phyloP scores from a whole-genome alignment of 2,329 filamentous ascomycete genomes.

The Helminthosporium solani region DNA sequence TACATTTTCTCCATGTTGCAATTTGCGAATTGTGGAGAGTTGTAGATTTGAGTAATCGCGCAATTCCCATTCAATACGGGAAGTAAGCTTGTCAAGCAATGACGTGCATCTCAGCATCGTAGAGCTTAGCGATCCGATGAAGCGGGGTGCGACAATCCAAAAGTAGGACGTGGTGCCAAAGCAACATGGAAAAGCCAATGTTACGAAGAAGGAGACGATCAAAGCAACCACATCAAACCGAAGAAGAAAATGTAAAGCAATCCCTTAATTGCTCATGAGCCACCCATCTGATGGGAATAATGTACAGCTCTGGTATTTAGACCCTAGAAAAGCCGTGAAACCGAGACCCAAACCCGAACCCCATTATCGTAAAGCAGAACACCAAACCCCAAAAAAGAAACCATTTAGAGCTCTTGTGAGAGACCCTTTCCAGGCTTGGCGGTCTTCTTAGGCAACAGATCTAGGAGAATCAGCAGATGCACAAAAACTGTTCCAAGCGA shows the following conservation, averaged over 20 bases:
- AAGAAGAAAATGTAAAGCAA: slow-evolving; percentile 29
- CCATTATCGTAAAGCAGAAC: slow-evolving; percentile 71
- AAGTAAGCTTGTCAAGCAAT: too few species aligned
- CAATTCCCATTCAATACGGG: too few species aligned
- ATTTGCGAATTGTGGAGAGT: too few species aligned
- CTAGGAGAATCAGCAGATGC: slow-evolving; percentile 56
- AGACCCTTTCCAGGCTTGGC: slow-evolving; percentile 88
- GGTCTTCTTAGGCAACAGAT: slow-evolving; percentile 99
- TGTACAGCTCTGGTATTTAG: slow-evolving; percentile 60
- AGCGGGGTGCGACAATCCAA: neutral
- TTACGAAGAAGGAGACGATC: neutral
- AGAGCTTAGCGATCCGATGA: too few species aligned
- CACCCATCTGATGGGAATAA: slow-evolving; percentile 56
- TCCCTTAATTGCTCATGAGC: slow-evolving; percentile 45
- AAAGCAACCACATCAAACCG: neutral
- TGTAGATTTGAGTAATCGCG: too few species aligned
- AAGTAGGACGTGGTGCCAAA: neutral
- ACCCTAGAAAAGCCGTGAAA: slow-evolving; percentile 54
- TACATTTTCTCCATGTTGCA: too few species aligned
- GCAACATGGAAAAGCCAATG: neutral
- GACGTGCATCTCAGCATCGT: too few species aligned
- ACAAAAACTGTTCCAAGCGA: slow-evolving; percentile 3
- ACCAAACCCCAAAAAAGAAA: slow-evolving; percentile 51
- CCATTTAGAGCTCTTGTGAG: slow-evolving; percentile 86
- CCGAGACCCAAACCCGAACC: slow-evolving; percentile 63